Evolutionary conservation across 2,329 filamentous ascomycete genomes (phyloP), one percentile per base, ranked within the genome.

Genomic region (Sclerotinia sclerotiorum): DNA sequence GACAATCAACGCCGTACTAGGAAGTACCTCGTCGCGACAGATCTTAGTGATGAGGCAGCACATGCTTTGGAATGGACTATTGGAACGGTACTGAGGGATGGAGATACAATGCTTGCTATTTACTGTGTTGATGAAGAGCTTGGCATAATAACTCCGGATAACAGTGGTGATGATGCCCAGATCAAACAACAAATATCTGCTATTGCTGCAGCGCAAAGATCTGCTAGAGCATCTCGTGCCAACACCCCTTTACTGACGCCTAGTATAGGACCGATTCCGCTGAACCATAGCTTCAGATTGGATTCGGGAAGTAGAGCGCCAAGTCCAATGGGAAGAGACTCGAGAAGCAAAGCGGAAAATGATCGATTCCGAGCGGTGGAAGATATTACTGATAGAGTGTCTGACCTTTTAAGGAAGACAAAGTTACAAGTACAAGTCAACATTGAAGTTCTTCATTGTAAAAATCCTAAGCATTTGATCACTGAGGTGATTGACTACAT

Each of bases 31-130:
- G 93, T 97, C n/a, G 94, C 95, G 3, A 97, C 93, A 0, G 95
- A 99, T 79, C 82, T 98, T 4, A 97, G 94, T 73, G 92, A 95
- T 49, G 95, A 99, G 80, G 94, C 94, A 5, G 92, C 92, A 8
- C 96, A 98, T 78, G 95, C 95, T 1, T 84, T 99, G 44, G 95
- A 99, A 79, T 99, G 95, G 95, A 95, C 94, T 0, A 94, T 99
- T 68, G 95, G 95, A 10, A 98, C 94, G 0, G 93, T 98, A 7
- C 83, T 99, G 42, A 87, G 95, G 61, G 94, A 98, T 74, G 95
- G 95, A 10, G 95, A 99, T 77, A 98, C 94, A 0, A 84, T 99
- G 48, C 88, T 97, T 70, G 93, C 93, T 2, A 92, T 98, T 57
- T 97, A 96, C 80, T 97, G 94, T 68, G 90, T 97, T 32, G 93